These are phyloP conservation scores for Serendipita sp. DNA, from an alignment of 768 basidiomycete genomes.

Conservation along the genomic window DNA sequence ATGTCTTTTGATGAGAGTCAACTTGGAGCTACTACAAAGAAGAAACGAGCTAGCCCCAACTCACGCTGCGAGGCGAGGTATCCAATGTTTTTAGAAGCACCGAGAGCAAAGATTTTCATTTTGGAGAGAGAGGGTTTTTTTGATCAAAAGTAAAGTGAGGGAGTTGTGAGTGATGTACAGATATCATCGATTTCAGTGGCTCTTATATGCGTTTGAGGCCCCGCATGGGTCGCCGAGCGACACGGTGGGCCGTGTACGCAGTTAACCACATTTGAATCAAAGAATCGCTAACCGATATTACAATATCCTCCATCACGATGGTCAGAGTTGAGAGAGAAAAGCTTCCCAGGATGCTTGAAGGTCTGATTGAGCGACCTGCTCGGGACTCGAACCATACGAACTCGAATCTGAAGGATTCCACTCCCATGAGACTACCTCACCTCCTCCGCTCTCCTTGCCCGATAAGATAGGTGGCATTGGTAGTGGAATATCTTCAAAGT, in stretches of 20 bases:
- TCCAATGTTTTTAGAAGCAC: constrained; percentile 26
- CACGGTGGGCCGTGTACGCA: background rate
- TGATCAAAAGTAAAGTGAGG: background rate
- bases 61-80: constrained; percentile 19
- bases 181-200: background rate
- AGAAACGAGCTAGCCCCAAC: background rate
- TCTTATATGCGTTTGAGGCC: background rate
- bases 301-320: background rate
- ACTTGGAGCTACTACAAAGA: background rate
- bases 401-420: background rate
- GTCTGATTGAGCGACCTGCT: background rate
- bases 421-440: background rate
- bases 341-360: background rate
- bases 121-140: background rate
- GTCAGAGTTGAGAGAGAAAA: background rate
- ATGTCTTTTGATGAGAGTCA: constrained; percentile 24
- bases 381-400: background rate
- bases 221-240: background rate
- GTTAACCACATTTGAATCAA: background rate
- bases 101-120: constrained; percentile 23
- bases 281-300: background rate
- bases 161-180: background rate
- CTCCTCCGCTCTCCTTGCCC: too few species aligned
- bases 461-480: too few species aligned
- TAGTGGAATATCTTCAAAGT: too few species aligned